phyloP scores from a whole-genome alignment of 139 green algal genomes.

The Zygnema cylindricum region DNA sequence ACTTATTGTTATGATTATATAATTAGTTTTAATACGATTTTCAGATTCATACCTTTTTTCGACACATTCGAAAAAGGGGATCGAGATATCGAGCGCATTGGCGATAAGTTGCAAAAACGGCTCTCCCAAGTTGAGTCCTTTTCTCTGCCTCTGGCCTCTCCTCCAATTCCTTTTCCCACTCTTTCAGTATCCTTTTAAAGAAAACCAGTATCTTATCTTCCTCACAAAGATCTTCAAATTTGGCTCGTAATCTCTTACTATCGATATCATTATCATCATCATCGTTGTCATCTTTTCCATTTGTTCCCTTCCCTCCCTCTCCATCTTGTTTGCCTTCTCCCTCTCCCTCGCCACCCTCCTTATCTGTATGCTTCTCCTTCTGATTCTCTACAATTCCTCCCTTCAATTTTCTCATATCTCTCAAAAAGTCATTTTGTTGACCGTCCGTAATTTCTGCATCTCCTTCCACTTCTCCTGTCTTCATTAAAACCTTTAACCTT shows the following conservation, averaged over 20 bases:
- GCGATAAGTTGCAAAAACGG: slow-evolving; percentile 66
- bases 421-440: slow-evolving; percentile 64
- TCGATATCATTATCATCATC: slow-evolving; percentile 55
- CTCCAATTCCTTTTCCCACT: slow-evolving; percentile 93
- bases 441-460: slow-evolving; percentile 57
- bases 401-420: slow-evolving; percentile 51
- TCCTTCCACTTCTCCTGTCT: slow-evolving; percentile 43
- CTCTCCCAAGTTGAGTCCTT: slow-evolving; percentile 47
- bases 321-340: slow-evolving; percentile 18
- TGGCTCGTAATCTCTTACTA: slow-evolving; percentile 44
- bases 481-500: slow-evolving; percentile 43
- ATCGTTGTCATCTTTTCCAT: slow-evolving; percentile 4
- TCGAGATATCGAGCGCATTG: slow-evolving; percentile 87
- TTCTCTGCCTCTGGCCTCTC: slow-evolving; percentile 66
- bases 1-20: too few relatives aligned
- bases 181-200: slow-evolving; percentile 66
- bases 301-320: slow-evolving; percentile 35
- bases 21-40: not conserved
- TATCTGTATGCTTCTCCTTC: slow-evolving; percentile 46
- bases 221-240: slow-evolving; percentile 57
- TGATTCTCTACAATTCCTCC: slow-evolving; percentile 18
- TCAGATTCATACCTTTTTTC: slow-evolving; percentile 38
- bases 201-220: slow-evolving; percentile 60
- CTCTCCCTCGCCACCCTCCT: slow-evolving; percentile 43
- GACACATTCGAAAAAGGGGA: slow-evolving; percentile 77